Conservation (phyloP, 2,329 filamentous ascomycete species). For the Aspergillus jensenii region DNA sequence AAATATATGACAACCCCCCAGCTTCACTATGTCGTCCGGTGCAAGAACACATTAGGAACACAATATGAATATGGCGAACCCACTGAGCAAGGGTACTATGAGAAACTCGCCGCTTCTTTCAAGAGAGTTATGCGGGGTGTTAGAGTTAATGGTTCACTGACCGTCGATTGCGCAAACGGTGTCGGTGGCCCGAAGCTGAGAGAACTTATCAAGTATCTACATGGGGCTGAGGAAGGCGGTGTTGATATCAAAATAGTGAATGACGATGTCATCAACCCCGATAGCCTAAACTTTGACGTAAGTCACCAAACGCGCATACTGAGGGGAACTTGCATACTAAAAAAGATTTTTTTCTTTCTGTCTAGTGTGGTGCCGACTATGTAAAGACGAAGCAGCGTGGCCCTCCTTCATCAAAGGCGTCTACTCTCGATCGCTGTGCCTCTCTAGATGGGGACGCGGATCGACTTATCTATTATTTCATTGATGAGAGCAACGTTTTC, state of each 20-base stretch:
- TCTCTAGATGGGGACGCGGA: conserved; percentile 96
- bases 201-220: conserved; percentile 81
- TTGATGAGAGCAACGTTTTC: conserved; percentile 78
- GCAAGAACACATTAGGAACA: conserved; percentile 87
- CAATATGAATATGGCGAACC: conserved; percentile 84
- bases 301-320: conserved; percentile 11
- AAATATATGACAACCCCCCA: conserved; percentile 96
- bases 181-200: conserved; percentile 89
- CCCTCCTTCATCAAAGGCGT: conserved; percentile 77
- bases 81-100: conserved; percentile 90
- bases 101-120: conserved; percentile 85
- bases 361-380: conserved; percentile 86
- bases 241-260: conserved; percentile 86
- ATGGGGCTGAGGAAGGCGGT: conserved; percentile 63
- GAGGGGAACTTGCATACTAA: conserved; percentile 3
- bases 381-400: conserved; percentile 96
- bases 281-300: conserved; percentile 85
- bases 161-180: conserved; percentile 94
- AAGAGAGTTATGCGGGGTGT: conserved; percentile 76
- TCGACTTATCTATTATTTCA: conserved; percentile 92
- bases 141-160: conserved; percentile 71
- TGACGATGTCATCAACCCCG: conserved; percentile 86
- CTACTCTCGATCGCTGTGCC: conserved; percentile 74
- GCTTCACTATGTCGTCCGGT: conserved; percentile 92
- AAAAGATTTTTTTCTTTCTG: conserved; percentile 20